These are phyloP conservation scores for Rhynchosporium secalis DNA, from an alignment of 2,329 filamentous ascomycete species.

Conservation along the genomic window DNA sequence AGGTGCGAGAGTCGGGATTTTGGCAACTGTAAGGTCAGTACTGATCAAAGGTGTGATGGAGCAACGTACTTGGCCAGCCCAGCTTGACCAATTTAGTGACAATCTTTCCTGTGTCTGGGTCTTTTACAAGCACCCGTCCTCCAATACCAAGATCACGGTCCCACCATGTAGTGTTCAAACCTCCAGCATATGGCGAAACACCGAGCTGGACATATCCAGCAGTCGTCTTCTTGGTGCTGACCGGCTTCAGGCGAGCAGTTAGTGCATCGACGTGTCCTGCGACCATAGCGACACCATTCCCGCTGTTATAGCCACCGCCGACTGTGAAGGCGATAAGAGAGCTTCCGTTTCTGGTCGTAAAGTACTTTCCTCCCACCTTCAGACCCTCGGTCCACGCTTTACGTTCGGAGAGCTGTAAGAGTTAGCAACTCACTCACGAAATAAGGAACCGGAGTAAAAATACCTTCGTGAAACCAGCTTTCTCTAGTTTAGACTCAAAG, in stretches of 20 bases:
- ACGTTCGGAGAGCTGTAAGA: conserved; percentile 67
- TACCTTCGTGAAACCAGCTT: conserved; percentile 72
- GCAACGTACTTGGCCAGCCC: conserved; percentile 72
- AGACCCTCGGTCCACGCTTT: conserved; percentile 75
- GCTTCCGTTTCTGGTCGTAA: conserved; percentile 79
- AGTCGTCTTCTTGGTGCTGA: conserved; percentile 80
- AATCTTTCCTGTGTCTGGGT: conserved; percentile 72
- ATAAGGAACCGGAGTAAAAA: conserved; percentile 23
- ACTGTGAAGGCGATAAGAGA: conserved; percentile 83
- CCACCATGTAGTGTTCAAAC: conserved; percentile 90
- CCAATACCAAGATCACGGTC: conserved; percentile 91
- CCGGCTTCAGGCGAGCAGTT: conserved; percentile 86
- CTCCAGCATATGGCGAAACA: conserved; percentile 90
- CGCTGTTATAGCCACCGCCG: conserved; percentile 76
- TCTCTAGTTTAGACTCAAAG: conserved; percentile 70
- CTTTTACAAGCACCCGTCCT: conserved; percentile 81
- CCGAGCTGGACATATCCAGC: conserved; percentile 87
- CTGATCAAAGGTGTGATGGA: not conserved
- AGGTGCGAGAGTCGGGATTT: conserved; percentile 86
- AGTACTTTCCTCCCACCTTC: conserved; percentile 84
- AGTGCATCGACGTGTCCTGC: conserved; percentile 92
- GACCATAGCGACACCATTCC: conserved; percentile 84
- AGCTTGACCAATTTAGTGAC: conserved; percentile 82
- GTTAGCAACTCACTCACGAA: conserved; percentile 23
- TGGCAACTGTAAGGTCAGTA: conserved; percentile 58